Evolutionary conservation across 768 basidiomycete genomes (phyloP), one percentile per base, ranked within the genome.

Genomic region (Hygrocybe coccinea): DNA sequence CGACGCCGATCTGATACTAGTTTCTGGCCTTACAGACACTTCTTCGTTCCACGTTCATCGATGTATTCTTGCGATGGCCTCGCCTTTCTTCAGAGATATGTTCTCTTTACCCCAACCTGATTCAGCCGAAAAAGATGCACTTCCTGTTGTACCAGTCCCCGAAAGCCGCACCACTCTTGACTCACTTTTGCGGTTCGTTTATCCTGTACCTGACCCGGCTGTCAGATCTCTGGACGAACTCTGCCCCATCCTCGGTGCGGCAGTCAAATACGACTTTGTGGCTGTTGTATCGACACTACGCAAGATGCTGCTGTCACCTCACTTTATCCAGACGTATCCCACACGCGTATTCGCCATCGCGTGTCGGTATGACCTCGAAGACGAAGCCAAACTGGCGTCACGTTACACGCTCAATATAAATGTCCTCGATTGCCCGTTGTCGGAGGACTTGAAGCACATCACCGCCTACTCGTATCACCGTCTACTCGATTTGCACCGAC

Each of bases 261-360:
- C 86, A 7, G 62, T 74, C 63, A 89, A 89, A 64, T 89, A 88
- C 65, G 84, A 88, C 56, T 74, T 87, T 57, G 44, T 66, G 1
- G 71, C 69, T 5, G 79, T 78, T 47, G 70, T 79, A 57, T 62
- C 69, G 29, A 60, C 71, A 0, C 73, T 89, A n/a, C 80, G 84
- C 50, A 69, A 65, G 43, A 65, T 76, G 22, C 78, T 89, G 35
- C 59, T 84, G 14, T 74, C 80, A 0, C 73, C 78, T 6, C 65
- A 64, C 10, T 85, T 83, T 64, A 64, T 84, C 15, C 59, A 68
- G 35, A 61, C 69, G 12, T 73, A 72, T 11, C 83, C 88, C 8
- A 73, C 76, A 12, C 81, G 84, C 12, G 84, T 88, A 1, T 90
- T 85, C 60, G 85, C 86, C 24, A 81, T 88, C 39, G 86, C 88